A percentile compares a stretch with the other conserved stretches of the same genome.
Evolutionary conservation across 495 filamentous ascomycete genomes (phyloP).

Genomic region (Aspergillus sclerotioniger): DNA sequence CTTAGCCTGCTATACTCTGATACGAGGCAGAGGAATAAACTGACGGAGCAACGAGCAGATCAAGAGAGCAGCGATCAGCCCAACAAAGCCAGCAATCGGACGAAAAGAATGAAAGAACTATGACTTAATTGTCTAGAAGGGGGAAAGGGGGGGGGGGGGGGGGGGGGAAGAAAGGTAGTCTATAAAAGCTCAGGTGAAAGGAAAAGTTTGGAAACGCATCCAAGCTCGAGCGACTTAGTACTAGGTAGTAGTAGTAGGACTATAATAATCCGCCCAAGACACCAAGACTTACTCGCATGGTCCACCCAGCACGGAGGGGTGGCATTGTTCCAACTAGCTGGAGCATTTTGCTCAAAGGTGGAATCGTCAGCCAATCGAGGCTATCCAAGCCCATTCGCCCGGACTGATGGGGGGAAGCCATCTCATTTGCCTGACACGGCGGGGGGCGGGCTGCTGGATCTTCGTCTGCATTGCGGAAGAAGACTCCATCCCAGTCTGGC

Average conservation of each 20-base stretch:
- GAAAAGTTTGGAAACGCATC: constrained; percentile 7
- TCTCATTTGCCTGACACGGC: constrained; percentile 23
- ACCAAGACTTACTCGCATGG: constrained; percentile 3
- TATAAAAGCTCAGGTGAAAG: constrained; percentile 2
- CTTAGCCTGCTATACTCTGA: constrained; percentile 1
- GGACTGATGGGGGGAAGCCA: constrained; percentile 10
- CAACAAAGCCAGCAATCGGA: background rate
- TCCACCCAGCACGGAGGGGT: background rate
- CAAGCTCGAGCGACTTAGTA: background rate
- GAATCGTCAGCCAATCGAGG: background rate
- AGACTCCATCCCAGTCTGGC: constrained; percentile 9
- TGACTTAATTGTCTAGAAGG: background rate
- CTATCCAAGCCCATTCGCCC: background rate
- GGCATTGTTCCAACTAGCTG: constrained; percentile 2
- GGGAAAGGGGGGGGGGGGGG: constrained; percentile 26
- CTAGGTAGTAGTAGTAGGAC: too few species aligned
- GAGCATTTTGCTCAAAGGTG: background rate
- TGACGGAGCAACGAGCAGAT: background rate
- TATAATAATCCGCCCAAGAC: constrained; percentile 1
- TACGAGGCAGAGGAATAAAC: background rate
- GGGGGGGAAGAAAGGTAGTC: constrained; percentile 21
- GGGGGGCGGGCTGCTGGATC: constrained; percentile 10
- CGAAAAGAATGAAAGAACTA: constrained; percentile 3
- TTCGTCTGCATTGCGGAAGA: background rate
- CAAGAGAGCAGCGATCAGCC: background rate